phyloP scores from a whole-genome alignment of 2,329 filamentous ascomycete genomes.

The Diplocarpon mali region DNA sequence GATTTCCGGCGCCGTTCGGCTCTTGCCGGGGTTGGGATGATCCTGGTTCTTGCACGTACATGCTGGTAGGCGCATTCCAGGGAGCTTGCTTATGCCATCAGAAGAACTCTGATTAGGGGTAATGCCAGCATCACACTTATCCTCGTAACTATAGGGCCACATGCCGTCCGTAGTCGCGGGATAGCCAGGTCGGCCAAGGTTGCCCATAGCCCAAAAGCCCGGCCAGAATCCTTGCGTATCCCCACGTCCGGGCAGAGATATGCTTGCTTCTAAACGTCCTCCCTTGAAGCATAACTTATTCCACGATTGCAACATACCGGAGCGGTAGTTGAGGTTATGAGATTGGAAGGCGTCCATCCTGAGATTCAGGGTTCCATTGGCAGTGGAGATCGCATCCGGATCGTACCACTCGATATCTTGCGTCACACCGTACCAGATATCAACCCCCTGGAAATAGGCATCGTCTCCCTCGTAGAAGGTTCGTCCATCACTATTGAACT shows the following conservation, averaged over 20 bases:
- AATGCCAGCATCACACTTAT: conserved; percentile 58
- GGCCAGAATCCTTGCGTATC: conserved; percentile 63
- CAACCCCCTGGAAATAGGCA: conserved; percentile 54
- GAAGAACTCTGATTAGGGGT: conserved; percentile 59
- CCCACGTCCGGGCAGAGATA: conserved; percentile 56
- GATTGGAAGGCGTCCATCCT: conserved; percentile 54
- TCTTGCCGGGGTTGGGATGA: conserved; percentile 53
- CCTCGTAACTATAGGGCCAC: conserved; percentile 64
- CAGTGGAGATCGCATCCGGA: conserved; percentile 53
- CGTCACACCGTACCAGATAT: conserved; percentile 64
- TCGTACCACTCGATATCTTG: conserved; percentile 63
- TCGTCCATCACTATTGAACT: conserved; percentile 56
- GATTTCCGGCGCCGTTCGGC: conserved; percentile 59
- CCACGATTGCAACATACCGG: conserved; percentile 67
- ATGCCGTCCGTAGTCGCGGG: conserved; percentile 59
- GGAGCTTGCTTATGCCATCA: conserved; percentile 55
- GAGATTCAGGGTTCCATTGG: conserved; percentile 50
- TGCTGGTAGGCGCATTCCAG: conserved; percentile 58
- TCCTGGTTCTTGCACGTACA: conserved; percentile 55
- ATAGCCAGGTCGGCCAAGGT: conserved; percentile 58
- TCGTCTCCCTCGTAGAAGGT: conserved; percentile 64
- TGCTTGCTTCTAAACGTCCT: conserved; percentile 57
- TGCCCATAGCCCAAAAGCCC: conserved; percentile 67
- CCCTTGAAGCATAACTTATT: conserved; percentile 65
- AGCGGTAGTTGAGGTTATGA: conserved; percentile 55